Conservation (phyloP, 1,284 basidiomycete species). For the Heimioporus retisporus region DNA sequence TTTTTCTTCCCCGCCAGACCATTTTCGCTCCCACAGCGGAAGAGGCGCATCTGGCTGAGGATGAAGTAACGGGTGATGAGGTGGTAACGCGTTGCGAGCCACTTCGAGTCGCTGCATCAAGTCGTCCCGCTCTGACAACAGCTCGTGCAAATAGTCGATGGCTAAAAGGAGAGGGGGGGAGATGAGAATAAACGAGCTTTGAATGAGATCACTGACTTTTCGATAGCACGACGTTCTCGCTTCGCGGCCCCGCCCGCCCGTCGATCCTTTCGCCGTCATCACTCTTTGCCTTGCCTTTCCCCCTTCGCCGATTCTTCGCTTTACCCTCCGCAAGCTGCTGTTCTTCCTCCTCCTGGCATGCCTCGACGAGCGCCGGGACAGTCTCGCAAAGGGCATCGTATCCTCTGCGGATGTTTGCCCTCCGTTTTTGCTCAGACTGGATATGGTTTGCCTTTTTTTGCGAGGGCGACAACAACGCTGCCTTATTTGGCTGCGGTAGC, state of each 20-base stretch:
- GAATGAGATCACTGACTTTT: constrained; percentile 70
- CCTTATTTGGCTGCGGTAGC: constrained; percentile 26
- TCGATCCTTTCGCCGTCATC: constrained; percentile 73
- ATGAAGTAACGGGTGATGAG: constrained; percentile 63
- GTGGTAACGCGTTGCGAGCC: constrained; percentile 66
- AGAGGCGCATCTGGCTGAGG: constrained; percentile 41
- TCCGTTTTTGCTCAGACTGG: constrained; percentile 89
- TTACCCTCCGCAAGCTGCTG: constrained; percentile 45
- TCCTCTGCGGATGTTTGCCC: constrained; percentile 90
- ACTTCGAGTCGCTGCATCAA: constrained; percentile 68
- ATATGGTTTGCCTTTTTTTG: constrained; percentile 97
- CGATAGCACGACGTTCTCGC: constrained; percentile 85
- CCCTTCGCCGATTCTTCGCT: constrained; percentile 38
- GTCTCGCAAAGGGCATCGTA: constrained; percentile 88
- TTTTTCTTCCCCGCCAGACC: constrained; percentile 75
- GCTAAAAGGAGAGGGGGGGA: constrained; percentile 54
- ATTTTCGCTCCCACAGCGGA: constrained; percentile 80
- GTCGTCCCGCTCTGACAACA: constrained; percentile 66
- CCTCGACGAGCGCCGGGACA: constrained; percentile 83
- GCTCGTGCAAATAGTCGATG: constrained; percentile 82
- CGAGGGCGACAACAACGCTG: constrained; percentile 70
- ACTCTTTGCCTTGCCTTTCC: constrained; percentile 43
- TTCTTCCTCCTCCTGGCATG: constrained; percentile 71
- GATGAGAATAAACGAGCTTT: constrained; percentile 15
- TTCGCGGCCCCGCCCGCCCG: constrained; percentile 84